Base-by-base conservation (phyloP, 2,329 filamentous ascomycete species). In the Cytospora paraplurivora region DNA sequence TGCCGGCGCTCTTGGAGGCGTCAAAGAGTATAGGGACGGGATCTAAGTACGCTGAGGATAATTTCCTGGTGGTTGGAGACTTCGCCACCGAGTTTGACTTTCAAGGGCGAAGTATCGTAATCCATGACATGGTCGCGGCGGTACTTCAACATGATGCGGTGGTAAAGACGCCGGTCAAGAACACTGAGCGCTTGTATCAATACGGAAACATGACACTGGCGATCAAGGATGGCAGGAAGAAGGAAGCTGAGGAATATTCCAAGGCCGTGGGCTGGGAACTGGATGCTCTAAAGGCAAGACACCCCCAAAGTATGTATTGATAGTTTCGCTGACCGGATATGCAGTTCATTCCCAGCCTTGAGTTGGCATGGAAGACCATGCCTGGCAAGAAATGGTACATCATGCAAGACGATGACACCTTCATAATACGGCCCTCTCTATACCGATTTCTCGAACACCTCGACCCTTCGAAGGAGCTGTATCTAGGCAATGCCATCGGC, bases 321-420 rank as follows among this genome's bases (percentile, higher is more conserved):
- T 27, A 3, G 44, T 34, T 13, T 35, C 10, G 44, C 60, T 65
- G n/a, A 65, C 56, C 34, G 8, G 3, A 1, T 11, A 19, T 15
- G 2, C 64, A 85, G 83, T 85, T 85, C 69, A 79, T 85, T 58
- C 79, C 82, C 49, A 80, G 82, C 51, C 78, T 86, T 67, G 81
- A 85, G 67, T 77, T 82, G 65, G 75, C 80, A 21, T 84, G 81
- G 74, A 72, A 76, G 47, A 76, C 73, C 17, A 75, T 85, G 69
- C 83, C 83, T 0, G 71, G 76, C 65, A 86, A 85, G 74, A 83
- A 84, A 70, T 86, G 84, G 84, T 86, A 85, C 69, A 71, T 85
- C 66, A 79, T 86, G 67, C 72, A 84, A 15, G 83, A 86, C 71
- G 84, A 86, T 71, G 83, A 86, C 69, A 86, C 82, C 0, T 86